A percentile compares a stretch with the other conserved stretches of the same genome.
phyloP scores from a whole-genome alignment of 2,329 filamentous ascomycete species.

The Raffaelea ambrosiae region DNA sequence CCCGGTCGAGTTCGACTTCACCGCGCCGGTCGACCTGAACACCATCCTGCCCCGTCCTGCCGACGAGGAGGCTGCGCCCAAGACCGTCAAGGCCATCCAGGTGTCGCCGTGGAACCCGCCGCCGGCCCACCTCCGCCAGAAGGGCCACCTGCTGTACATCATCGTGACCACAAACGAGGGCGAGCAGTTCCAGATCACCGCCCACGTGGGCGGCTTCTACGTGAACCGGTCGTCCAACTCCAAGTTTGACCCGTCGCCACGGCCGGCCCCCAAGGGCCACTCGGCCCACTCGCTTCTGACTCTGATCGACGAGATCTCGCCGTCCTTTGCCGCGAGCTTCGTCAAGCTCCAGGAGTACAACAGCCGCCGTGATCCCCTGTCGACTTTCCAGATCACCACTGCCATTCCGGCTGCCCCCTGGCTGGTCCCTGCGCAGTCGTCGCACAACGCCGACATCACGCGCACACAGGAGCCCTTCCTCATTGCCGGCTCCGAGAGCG shows the following conservation, averaged over 20 bases:
- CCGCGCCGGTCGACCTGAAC: constrained; percentile 56
- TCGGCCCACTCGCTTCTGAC: constrained; percentile 79
- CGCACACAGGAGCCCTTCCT: constrained; percentile 90
- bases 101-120: constrained; percentile 96
- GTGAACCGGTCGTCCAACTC: constrained; percentile 93
- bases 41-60: constrained; percentile 62
- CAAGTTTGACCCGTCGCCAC: constrained; percentile 88
- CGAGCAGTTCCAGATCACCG: constrained; percentile 88
- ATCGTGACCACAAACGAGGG: constrained; percentile 85
- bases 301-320: constrained; percentile 69
- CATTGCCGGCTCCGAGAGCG: constrained; percentile 83
- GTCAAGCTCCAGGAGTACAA: constrained; percentile 74
- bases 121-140: constrained; percentile 81
- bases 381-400: constrained; percentile 93
- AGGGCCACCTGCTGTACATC: constrained; percentile 87
- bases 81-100: constrained; percentile 82
- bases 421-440: constrained; percentile 66
- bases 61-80: constrained; percentile 55
- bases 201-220: constrained; percentile 90
- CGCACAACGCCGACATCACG: constrained; percentile 76
- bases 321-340: constrained; percentile 73
- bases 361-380: constrained; percentile 75
- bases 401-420: constrained; percentile 87
- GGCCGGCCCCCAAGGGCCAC: constrained; percentile 66
- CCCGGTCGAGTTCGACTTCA: constrained; percentile 64